A percentile compares a stretch with the other conserved stretches of the same genome.
phyloP scores from a whole-genome alignment of 1,284 basidiomycete species.

The Austropuccinia psidii region DNA sequence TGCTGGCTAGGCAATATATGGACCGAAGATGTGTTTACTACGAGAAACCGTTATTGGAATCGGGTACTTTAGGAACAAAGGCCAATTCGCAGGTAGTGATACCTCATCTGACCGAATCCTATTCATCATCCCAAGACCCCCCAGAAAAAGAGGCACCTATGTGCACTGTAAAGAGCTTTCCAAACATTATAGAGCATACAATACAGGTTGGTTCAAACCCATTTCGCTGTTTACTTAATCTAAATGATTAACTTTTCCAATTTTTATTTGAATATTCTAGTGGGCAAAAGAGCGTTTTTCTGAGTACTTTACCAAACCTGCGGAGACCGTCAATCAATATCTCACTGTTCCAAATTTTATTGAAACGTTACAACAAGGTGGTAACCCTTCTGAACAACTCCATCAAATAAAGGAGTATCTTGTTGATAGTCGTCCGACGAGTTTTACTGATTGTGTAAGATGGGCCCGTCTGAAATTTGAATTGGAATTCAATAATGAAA shows the following conservation, averaged over 20 bases:
- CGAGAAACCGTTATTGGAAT: conserved; percentile 91
- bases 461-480: conserved; percentile 98
- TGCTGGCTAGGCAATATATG: conserved; percentile 92
- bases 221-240: background rate
- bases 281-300: conserved; percentile 95
- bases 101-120: conserved; percentile 92
- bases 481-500: conserved; percentile 86
- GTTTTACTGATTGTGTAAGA: conserved; percentile 92
- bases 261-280: conserved; percentile 49
- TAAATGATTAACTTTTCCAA: background rate
- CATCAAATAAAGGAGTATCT: conserved; percentile 84
- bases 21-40: conserved; percentile 97
- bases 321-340: conserved; percentile 91
- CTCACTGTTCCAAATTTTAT: conserved; percentile 94
- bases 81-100: conserved; percentile 96
- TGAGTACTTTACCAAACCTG: conserved; percentile 84
- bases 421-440: conserved; percentile 83
- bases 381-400: conserved; percentile 81
- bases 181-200: conserved; percentile 97
- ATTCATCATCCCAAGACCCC: conserved; percentile 96
- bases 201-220: conserved; percentile 53
- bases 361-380: conserved; percentile 80
- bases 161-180: conserved; percentile 99
- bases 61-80: conserved; percentile 96
- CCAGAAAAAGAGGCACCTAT: conserved; percentile 97